Conservation (phyloP, 139 green algal species). For the Tetraselmis striata region DNA sequence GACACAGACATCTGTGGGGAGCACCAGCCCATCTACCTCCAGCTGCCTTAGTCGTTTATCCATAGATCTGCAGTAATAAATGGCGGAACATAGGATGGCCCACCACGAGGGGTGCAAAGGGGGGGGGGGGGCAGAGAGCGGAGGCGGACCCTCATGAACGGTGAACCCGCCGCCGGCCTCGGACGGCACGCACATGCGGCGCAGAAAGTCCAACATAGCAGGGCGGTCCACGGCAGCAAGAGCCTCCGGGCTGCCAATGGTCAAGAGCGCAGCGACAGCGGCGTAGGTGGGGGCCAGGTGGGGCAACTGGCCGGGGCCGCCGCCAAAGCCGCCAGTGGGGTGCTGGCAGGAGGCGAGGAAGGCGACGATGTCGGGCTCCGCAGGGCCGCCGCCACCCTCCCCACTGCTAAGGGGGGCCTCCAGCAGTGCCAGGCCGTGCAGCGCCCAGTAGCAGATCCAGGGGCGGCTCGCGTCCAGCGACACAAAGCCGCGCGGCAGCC, state of each 20-base stretch:
- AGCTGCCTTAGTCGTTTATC: no score
- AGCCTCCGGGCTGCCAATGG: constrained; percentile 63
- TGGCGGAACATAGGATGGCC: no score
- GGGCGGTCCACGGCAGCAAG: constrained; percentile 48
- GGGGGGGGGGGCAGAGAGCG: no score
- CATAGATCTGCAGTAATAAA: no score
- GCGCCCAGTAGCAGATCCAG: constrained; percentile 90
- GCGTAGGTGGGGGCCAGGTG: constrained; percentile 95
- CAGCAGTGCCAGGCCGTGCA: constrained; percentile 82
- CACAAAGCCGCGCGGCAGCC: constrained; percentile 44
- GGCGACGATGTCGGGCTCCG: background rate
- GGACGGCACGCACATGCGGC: constrained; percentile 55
- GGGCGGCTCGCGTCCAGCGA: constrained; percentile 72
- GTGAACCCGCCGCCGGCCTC: constrained; percentile 68
- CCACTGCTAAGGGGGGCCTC: constrained; percentile 17
- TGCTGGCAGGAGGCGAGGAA: constrained; percentile 52
- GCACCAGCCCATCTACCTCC: no score
- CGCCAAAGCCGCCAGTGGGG: constrained; percentile 75
- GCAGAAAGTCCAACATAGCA: constrained; percentile 59
- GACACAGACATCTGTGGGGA: no score
- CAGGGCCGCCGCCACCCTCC: background rate
- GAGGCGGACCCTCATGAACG: constrained; percentile 70
- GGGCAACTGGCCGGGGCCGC: constrained; percentile 79
- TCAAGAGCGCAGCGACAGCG: constrained; percentile 72
- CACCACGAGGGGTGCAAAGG: no score